A percentile compares a stretch with the other conserved stretches of the same genome.
Conservation (phyloP, 345 rosid genomes). For the Chamaenerion angustifolium region DNA sequence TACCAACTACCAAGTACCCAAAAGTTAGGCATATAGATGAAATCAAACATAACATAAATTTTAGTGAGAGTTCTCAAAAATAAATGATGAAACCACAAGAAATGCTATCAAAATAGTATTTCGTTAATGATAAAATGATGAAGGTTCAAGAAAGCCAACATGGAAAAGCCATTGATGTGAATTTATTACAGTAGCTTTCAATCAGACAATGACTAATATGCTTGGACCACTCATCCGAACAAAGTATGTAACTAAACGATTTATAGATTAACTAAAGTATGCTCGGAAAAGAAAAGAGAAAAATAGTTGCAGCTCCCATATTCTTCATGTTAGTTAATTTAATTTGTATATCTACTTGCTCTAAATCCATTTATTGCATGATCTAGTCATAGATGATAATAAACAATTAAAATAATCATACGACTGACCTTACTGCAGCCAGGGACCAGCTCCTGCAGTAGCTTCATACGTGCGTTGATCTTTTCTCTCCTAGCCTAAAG, state of each 20-base stretch:
- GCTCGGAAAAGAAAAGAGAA: background rate
- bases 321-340: background rate
- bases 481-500: slow-evolving; percentile 50
- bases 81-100: too few relatives aligned
- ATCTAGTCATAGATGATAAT: background rate
- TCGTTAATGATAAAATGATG: too few relatives aligned
- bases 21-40: too few relatives aligned
- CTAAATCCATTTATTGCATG: background rate
- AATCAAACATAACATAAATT: too few relatives aligned
- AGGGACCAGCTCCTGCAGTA: slow-evolving; percentile 47
- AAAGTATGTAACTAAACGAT: background rate
- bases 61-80: too few relatives aligned
- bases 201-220: too few relatives aligned
- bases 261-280: background rate
- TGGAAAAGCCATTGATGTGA: too few relatives aligned
- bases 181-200: too few relatives aligned
- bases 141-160: too few relatives aligned
- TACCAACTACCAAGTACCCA: too few relatives aligned
- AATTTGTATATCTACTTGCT: background rate
- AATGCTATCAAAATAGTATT: too few relatives aligned
- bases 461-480: slow-evolving; percentile 42
- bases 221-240: too few relatives aligned
- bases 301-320: background rate
- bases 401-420: slow-evolving; percentile 7
- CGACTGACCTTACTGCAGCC: slow-evolving; percentile 54